These are phyloP conservation scores for Polytrichum commune DNA, from an alignment of 225 moss, liverwort and hornwort species.

Conservation along the genomic window DNA sequence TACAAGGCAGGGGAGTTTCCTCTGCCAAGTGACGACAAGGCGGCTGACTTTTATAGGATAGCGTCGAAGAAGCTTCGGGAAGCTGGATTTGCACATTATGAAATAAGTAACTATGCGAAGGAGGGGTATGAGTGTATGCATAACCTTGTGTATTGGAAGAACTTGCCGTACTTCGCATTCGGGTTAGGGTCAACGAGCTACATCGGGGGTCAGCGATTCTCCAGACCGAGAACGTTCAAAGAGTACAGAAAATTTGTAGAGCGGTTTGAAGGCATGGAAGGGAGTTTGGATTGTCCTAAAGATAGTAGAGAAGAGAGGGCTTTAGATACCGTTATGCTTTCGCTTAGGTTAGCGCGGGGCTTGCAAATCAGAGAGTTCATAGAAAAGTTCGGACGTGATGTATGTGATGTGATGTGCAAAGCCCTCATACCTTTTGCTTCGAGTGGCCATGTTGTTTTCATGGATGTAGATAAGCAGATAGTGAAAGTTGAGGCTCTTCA, in stretches of 20 bases:
- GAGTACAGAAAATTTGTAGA: constrained; percentile 69
- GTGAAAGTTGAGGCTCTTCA: constrained; percentile 17
- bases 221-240: constrained; percentile 78
- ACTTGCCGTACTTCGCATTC: constrained; percentile 81
- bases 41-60: constrained; percentile 73
- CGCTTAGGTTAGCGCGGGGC: constrained; percentile 71
- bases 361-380: constrained; percentile 57
- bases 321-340: constrained; percentile 81
- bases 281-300: constrained; percentile 25
- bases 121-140: constrained; percentile 75
- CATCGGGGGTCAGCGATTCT: constrained; percentile 54
- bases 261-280: constrained; percentile 28
- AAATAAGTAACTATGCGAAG: constrained; percentile 92
- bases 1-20: constrained; percentile 84
- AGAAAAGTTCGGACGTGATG: constrained; percentile 37
- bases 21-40: constrained; percentile 79
- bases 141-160: constrained; percentile 94
- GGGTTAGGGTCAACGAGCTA: constrained; percentile 94
- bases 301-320: constrained; percentile 59
- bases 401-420: constrained; percentile 43
- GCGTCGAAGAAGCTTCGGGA: constrained; percentile 57
- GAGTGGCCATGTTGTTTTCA: constrained; percentile 58
- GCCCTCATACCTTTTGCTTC: constrained; percentile 55
- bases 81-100: constrained; percentile 85
- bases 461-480: constrained; percentile 24